These are phyloP conservation scores for Pulveroboletus sp. DNA, from an alignment of 768 basidiomycete genomes.

Conservation along the genomic window DNA sequence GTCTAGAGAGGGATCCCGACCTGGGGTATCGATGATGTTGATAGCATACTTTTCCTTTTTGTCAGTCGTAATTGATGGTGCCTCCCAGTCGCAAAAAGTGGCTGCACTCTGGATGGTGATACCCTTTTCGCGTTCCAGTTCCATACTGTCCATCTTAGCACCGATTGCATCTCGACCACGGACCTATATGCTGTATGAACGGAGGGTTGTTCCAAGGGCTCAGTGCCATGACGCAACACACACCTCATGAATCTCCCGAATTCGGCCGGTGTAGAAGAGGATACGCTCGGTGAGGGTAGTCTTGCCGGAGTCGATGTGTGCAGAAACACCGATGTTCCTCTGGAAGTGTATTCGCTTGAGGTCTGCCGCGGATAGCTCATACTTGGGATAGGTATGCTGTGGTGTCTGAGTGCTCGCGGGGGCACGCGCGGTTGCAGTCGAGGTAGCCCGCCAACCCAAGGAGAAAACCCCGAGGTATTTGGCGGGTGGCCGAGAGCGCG, in stretches of 20 bases:
- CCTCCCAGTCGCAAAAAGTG: conserved; percentile 96
- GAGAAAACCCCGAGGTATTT: not conserved
- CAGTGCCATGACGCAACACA: conserved; percentile 22
- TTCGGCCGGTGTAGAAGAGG: conserved; percentile 93
- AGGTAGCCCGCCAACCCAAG: conserved; percentile 35
- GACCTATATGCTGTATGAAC: conserved; percentile 44
- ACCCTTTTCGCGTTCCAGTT: conserved; percentile 96
- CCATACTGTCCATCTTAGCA: conserved; percentile 99
- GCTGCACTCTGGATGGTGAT: conserved; percentile 99
- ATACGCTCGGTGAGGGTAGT: conserved; percentile 96
- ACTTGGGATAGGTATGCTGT: conserved; percentile 31
- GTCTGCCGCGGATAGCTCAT: conserved; percentile 63
- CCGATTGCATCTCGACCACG: conserved; percentile 93
- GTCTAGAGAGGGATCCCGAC: conserved; percentile 31
- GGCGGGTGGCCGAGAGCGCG: conserved; percentile 9
- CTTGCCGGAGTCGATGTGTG: conserved; percentile 96
- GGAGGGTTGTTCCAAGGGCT: not conserved
- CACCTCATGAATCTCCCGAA: conserved; percentile 95
- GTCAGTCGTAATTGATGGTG: conserved; percentile 53
- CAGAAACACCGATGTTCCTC: conserved; percentile 94
- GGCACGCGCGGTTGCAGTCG: conserved; percentile 36
- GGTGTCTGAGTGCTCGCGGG: conserved; percentile 5
- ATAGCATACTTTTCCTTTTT: conserved; percentile 82
- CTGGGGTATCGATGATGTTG: conserved; percentile 99
- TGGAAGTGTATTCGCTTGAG: conserved; percentile 61